phyloP scores from a whole-genome alignment of 768 basidiomycete species.

The Amanita pseudoporphyria region DNA sequence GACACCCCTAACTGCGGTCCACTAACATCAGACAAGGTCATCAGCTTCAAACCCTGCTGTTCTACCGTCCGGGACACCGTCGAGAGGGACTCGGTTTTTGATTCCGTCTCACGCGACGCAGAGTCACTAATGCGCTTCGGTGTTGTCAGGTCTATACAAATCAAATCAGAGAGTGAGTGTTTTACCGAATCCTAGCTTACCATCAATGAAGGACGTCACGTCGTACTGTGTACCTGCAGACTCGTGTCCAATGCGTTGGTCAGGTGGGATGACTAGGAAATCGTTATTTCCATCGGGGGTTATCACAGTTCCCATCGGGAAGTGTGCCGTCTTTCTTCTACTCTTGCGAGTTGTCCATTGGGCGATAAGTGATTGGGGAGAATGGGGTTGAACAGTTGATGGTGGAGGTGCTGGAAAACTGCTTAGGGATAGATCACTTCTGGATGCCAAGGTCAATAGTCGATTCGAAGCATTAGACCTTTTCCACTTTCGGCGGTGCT shows the following conservation, averaged over 20 bases:
- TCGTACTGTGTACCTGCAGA: slow-evolving; percentile 30
- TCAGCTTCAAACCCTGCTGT: not conserved
- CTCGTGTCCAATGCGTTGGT: not conserved
- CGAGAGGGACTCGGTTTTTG: not conserved
- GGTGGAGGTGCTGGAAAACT: slow-evolving; percentile 58
- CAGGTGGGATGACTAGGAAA: not conserved
- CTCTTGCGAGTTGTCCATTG: not conserved
- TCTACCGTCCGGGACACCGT: not conserved
- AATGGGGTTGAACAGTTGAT: not conserved
- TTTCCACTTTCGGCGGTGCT: not conserved
- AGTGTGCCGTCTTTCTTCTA: slow-evolving; percentile 8
- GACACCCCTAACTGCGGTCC: slow-evolving; percentile 9
- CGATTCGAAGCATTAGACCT: not conserved
- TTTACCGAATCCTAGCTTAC: slow-evolving; percentile 14
- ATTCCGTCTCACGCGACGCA: not conserved
- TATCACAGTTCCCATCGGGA: not conserved
- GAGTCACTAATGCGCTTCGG: not conserved
- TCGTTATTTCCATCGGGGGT: not conserved
- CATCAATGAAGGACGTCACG: slow-evolving; percentile 65
- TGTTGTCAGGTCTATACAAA: slow-evolving; percentile 7
- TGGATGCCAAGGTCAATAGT: not conserved
- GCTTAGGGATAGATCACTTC: slow-evolving; percentile 59
- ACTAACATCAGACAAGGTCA: not conserved
- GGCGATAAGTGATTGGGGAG: not conserved
- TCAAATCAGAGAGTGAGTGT: slow-evolving; percentile 9